Base-by-base conservation (phyloP, 495 filamentous ascomycete species). In the Ascodesmis nigricans region DNA sequence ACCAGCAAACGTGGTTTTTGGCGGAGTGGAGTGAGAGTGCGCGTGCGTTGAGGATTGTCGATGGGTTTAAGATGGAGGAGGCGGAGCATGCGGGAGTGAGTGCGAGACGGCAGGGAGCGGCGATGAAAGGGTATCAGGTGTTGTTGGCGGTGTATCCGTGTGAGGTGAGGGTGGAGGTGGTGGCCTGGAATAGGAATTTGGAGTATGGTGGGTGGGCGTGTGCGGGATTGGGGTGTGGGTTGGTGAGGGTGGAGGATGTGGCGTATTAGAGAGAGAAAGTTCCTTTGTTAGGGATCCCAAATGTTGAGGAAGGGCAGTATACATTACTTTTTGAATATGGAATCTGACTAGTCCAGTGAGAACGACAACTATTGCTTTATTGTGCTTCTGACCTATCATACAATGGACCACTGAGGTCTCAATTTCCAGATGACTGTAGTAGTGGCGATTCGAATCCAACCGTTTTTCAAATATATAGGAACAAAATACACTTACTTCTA, bases 171-270 rank as follows among this genome's bases (percentile, higher is more conserved):
- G 55, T 75, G 26, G 64, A 63, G 17, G 45, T 53, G 10, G 46
- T 75, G 11, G 58, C 58, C n/a, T 78, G 73, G 73, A 78, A 76
- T 49, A 64, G 66, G 19, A 75, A 75, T 53, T 44, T 63, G 29
- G 36, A 44, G 3, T 69, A 55, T 50, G 71, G 71, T 5, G 70
- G 65, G 4, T 78, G 71, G 74, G 69, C 69, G 3, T 61, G 61
- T 19, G 73, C 67, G 15, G 72, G 62, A 4, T 55, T 65, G 55
- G 71, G 61, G 4, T 66, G 61, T 52, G 73, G 73, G 8, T 50
- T 78, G 38, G 43, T 77, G 19, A 63, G 73, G 41, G 63, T 77
- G n/a, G 69, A 78, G 51, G 71, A 78, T 62, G 36, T 78, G 31
- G 63, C 65, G 7, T 52, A 65, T 20, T 63, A 40, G 28, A 33